phyloP scores from a whole-genome alignment of 108 stramenopile species.

The Discostella pseudostelligera region DNA sequence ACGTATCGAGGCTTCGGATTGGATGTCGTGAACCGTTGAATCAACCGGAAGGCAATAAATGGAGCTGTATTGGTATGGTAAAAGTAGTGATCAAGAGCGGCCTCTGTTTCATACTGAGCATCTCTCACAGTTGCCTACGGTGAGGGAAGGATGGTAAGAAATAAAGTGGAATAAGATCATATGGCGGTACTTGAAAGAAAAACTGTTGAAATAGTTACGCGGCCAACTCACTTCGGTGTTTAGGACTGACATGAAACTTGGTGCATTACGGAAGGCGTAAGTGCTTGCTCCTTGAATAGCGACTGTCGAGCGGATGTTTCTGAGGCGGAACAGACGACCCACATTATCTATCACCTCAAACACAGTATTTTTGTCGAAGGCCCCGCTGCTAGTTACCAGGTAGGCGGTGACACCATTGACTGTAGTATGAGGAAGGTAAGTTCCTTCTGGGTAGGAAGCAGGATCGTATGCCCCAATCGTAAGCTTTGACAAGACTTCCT shows the following conservation, averaged over 20 bases:
- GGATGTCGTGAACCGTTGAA: constrained; percentile 51
- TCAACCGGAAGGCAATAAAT: constrained; percentile 45
- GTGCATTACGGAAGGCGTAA: constrained; percentile 50
- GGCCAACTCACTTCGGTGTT: constrained; percentile 23
- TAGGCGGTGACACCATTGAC: constrained; percentile 42
- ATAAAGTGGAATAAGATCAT: not conserved
- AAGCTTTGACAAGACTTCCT: constrained; percentile 42
- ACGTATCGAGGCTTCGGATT: constrained; percentile 56
- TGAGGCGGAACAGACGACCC: constrained; percentile 22
- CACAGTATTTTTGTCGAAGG: constrained; percentile 28
- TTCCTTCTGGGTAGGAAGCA: constrained; percentile 25
- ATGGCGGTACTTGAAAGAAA: not conserved
- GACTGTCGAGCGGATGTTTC: constrained; percentile 35
- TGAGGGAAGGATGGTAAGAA: not conserved
- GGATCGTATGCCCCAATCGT: constrained; percentile 44
- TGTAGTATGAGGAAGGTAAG: constrained; percentile 3
- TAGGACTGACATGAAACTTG: constrained; percentile 46
- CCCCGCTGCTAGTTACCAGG: constrained; percentile 15
- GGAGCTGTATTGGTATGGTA: constrained; percentile 57
- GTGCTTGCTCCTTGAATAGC: constrained; percentile 20
- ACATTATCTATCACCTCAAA: constrained; percentile 34
- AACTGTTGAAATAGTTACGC: too few relatives aligned
- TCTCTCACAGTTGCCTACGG: constrained; percentile 31
- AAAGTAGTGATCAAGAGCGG: constrained; percentile 54
- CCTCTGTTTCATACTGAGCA: constrained; percentile 53